Evolutionary conservation across 768 basidiomycete genomes (phyloP).

Genomic region (Pleurotus citrinopileatus): DNA sequence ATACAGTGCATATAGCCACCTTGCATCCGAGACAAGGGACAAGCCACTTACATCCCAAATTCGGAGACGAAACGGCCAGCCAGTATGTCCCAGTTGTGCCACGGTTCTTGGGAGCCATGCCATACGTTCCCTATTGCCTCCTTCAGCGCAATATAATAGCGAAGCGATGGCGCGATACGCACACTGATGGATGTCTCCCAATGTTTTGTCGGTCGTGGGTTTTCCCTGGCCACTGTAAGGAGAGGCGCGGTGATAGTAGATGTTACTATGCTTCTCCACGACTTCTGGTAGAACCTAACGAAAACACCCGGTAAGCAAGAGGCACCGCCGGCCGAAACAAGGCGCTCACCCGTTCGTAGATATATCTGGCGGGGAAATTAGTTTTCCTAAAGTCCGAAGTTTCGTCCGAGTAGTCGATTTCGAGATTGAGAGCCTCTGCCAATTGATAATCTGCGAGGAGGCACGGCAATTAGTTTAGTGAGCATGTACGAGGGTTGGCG

Average conservation of each 20-base stretch:
- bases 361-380: constrained; percentile 84
- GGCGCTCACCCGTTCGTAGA: constrained; percentile 68
- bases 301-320: not conserved
- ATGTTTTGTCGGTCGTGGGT: constrained; percentile 63
- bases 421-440: constrained; percentile 75
- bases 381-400: constrained; percentile 82
- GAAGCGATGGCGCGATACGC: constrained; percentile 17
- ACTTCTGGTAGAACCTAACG: constrained; percentile 63
- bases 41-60: constrained; percentile 75
- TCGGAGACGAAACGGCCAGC: constrained; percentile 93
- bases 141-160: constrained; percentile 3
- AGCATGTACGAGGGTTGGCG: not conserved
- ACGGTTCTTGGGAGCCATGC: constrained; percentile 91
- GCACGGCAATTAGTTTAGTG: not conserved
- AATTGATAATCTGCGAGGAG: constrained; percentile 69
- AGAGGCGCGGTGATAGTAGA: constrained; percentile 81
- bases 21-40: not conserved
- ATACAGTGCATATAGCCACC: not conserved
- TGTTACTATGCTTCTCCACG: constrained; percentile 59
- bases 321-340: not conserved
- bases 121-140: constrained; percentile 75
- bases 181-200: constrained; percentile 95
- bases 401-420: constrained; percentile 85
- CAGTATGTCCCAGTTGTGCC: constrained; percentile 92
- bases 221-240: constrained; percentile 86